These are phyloP conservation scores for Penicillium fimorum DNA, from an alignment of 495 filamentous ascomycete species.

Conservation along the genomic window DNA sequence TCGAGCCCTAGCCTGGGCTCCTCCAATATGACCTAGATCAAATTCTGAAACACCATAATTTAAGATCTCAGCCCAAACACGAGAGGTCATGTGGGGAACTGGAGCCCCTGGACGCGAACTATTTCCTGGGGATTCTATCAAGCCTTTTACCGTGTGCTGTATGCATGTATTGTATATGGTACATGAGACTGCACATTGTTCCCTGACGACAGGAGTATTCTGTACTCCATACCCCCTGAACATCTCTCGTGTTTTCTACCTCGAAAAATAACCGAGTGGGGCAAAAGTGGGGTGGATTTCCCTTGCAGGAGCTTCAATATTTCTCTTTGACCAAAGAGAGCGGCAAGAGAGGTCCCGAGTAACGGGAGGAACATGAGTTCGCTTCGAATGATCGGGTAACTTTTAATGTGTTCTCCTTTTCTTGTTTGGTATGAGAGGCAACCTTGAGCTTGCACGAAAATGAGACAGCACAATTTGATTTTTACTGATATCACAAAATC, in stretches of 20 bases:
- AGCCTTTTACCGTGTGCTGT: neutral
- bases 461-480: neutral
- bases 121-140: neutral
- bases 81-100: neutral
- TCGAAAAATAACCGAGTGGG: constrained; percentile 2
- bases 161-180: neutral
- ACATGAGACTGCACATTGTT: neutral
- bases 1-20: neutral
- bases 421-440: neutral
- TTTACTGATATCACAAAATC: neutral
- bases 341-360: neutral
- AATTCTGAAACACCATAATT: constrained; percentile 2
- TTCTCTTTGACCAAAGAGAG: neutral
- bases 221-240: neutral
- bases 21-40: neutral
- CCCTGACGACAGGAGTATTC: neutral
- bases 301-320: neutral
- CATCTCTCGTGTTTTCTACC: neutral
- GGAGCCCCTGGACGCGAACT: neutral
- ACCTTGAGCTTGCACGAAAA: neutral
- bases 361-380: neutral
- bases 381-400: too few relatives aligned
- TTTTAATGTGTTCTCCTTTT: too few relatives aligned
- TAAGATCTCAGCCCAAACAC: neutral
- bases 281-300: constrained; percentile 4